phyloP scores from a whole-genome alignment of 805 yeast genomes.

The Tetrapisispora arboricola region DNA sequence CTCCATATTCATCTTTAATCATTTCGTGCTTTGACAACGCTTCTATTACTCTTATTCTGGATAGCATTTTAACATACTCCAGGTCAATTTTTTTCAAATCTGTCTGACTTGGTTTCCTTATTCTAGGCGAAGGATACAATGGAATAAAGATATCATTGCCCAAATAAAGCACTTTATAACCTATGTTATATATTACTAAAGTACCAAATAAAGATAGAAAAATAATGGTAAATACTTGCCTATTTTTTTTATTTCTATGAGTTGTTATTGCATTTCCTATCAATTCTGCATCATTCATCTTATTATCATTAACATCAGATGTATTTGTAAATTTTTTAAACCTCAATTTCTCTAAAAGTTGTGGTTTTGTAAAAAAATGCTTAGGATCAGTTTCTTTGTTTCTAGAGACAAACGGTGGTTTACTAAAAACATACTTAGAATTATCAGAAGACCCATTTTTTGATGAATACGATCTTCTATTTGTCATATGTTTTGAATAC shows the following conservation, averaged over 20 bases:
- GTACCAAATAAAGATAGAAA: slow-evolving; percentile 11
- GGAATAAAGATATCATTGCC: slow-evolving; percentile 21
- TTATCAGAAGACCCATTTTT: neutral
- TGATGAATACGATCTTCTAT: neutral
- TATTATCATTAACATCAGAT: neutral
- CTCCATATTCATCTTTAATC: slow-evolving; percentile 26
- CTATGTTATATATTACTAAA: slow-evolving; percentile 21
- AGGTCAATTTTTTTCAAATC: slow-evolving; percentile 17
- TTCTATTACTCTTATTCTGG: slow-evolving; percentile 16
- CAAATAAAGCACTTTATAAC: slow-evolving; percentile 21
- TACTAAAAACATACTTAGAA: slow-evolving; percentile 14
- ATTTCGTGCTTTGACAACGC: slow-evolving; percentile 21
- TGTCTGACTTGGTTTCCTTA: slow-evolving; percentile 15
- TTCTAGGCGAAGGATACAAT: slow-evolving; percentile 16
- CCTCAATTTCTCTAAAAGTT: neutral
- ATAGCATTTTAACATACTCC: slow-evolving; percentile 13
- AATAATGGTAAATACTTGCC: slow-evolving; percentile 9
- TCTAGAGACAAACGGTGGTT: slow-evolving; percentile 7
- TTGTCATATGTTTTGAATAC: neutral
- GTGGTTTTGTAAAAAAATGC: slow-evolving; percentile 20
- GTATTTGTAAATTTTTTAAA: neutral
- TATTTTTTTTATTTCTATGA: slow-evolving; percentile 13
- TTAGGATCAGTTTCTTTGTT: slow-evolving; percentile 7
- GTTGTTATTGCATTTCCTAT: slow-evolving; percentile 16
- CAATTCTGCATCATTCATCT: slow-evolving; percentile 1